These are phyloP conservation scores for Alternaria incomplexa DNA, from an alignment of 2,329 filamentous ascomycete genomes.

Conservation along the genomic window DNA sequence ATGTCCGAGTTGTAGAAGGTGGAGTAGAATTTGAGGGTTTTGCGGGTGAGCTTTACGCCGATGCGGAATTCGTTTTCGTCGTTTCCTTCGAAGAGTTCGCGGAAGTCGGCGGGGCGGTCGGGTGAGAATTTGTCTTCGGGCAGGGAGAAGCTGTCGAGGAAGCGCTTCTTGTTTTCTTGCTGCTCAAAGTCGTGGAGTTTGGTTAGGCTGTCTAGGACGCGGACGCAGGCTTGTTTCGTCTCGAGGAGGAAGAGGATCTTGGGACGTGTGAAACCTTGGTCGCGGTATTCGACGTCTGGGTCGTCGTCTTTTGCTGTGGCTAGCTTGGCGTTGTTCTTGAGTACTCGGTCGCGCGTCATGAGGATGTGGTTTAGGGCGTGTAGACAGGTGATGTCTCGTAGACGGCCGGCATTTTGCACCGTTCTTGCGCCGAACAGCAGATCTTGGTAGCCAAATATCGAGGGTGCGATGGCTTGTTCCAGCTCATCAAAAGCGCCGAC, in stretches of 20 bases:
- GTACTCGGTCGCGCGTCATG: constrained; percentile 87
- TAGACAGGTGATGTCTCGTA: constrained; percentile 77
- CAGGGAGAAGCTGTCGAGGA: constrained; percentile 80
- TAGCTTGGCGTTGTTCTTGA: constrained; percentile 89
- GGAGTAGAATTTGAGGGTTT: constrained; percentile 92
- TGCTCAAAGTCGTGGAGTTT: constrained; percentile 81
- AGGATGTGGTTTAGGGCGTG: constrained; percentile 92
- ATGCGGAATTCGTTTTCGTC: constrained; percentile 97
- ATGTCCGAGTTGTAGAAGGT: constrained; percentile 98
- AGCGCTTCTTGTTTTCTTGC: constrained; percentile 92
- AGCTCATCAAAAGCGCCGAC: constrained; percentile 62
- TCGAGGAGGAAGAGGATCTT: constrained; percentile 91
- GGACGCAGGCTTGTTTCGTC: constrained; percentile 83
- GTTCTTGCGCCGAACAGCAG: constrained; percentile 77
- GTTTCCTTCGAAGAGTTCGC: constrained; percentile 89
- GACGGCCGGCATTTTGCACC: constrained; percentile 67
- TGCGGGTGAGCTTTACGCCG: constrained; percentile 95
- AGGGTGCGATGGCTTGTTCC: constrained; percentile 70
- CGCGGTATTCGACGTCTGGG: constrained; percentile 75
- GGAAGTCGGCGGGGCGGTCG: constrained; percentile 84
- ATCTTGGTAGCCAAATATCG: constrained; percentile 84
- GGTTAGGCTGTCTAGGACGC: constrained; percentile 77
- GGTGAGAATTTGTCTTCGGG: constrained; percentile 71
- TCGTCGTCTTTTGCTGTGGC: constrained; percentile 68
- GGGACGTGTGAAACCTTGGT: constrained; percentile 94